Base-by-base conservation (phyloP, 257 asterid species). In the Solanum etuberosum region DNA sequence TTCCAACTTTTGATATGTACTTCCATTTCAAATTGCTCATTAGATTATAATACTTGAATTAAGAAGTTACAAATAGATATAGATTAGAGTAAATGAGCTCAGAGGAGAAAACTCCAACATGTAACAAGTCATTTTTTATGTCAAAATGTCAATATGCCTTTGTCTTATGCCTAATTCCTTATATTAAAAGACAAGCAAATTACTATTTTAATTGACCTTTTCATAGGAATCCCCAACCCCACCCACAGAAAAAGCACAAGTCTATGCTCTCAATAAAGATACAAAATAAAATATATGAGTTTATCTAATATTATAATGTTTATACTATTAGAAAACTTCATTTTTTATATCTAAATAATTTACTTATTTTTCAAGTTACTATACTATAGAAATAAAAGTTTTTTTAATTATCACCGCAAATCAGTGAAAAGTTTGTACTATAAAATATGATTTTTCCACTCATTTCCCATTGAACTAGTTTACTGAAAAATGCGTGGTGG, bases 151-250 rank as follows among this genome's bases (percentile, higher is more conserved):
- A 65, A 89, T 90, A 91, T 83, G 90, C 90, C 51, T 2, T 9
- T 89, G 97, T 94, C 95, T 20, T 90, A 74, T 93, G 87, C 92
- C 81, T 51, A 91, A 61, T 90, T 85, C 83, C 90, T 89, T 86
- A 29, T 46, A 81, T 83, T 85, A 89, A 72, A 70, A 78, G 91
- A 90, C 92, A 90, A 91, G 77, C 20, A 57, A 76, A 74, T 63
- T 85, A 37, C 68, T 25, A 38, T 54, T 89, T 83, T 90, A 42
- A 5, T 78, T 86, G 87, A 89, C 87, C 83, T 71, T 76, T 82
- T 83, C 72, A 35, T 27, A 13, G 61, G 40, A 80, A 29, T 12
- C 85, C 67, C 40, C 18, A 80, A 2, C 29, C 67, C 67, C 85
- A 80, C 67, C 29, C 20, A 80, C 65, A 46, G 63, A 46, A 8